Base-by-base conservation (phyloP, 176 grass and related monocot species). In the Oryza glaberrima region DNA sequence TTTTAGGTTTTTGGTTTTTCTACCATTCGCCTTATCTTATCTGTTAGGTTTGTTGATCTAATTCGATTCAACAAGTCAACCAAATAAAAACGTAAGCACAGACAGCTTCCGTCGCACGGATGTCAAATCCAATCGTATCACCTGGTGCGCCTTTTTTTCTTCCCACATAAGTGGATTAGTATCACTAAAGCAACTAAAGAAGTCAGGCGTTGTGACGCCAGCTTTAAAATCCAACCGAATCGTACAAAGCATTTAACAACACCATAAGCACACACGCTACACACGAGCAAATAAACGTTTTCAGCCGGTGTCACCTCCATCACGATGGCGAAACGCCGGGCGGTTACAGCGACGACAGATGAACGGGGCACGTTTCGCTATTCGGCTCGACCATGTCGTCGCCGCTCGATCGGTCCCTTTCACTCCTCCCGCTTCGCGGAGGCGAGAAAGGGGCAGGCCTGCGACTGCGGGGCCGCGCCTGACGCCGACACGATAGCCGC, bases 401-500 rank as follows among this genome's bases (percentile, higher is more conserved):
- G 25, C 9, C 7, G 58, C 4, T 63, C 58, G 58, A 11, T 1
- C 58, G 20, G 4, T 41, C 51, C 16, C 41, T 15, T 20, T 90
- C 48, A 87, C 63, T 69, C 3, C 75, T 75, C 11, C 3, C 40
- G 61, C 84, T 87, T 87, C 2, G 48, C 69, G 5, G 88, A n/a
- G 61, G 10, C 54, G 85, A 64, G 88, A 47, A 87, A 90, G 69
- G 84, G 88, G 30, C 80, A 90, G 9, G 38, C 38, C 10, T 69
- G 69, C 74, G 14, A n/a, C 25, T 51, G 68, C 60, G 75, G 8
- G 79, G 15, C 88, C 20, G 83, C 69, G 32, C 19, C 49, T 15
- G 84, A 75, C 1, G 63, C 63, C 8, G 88, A 83, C 63, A 75
- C 1, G 5, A 63, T 43, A 63, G 75, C 88, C 30, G 80, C 88